A percentile compares a stretch with the other conserved stretches of the same genome.
Evolutionary conservation across 2,329 filamentous ascomycete species (phyloP).

Genomic region (Aspergillus sp.): DNA sequence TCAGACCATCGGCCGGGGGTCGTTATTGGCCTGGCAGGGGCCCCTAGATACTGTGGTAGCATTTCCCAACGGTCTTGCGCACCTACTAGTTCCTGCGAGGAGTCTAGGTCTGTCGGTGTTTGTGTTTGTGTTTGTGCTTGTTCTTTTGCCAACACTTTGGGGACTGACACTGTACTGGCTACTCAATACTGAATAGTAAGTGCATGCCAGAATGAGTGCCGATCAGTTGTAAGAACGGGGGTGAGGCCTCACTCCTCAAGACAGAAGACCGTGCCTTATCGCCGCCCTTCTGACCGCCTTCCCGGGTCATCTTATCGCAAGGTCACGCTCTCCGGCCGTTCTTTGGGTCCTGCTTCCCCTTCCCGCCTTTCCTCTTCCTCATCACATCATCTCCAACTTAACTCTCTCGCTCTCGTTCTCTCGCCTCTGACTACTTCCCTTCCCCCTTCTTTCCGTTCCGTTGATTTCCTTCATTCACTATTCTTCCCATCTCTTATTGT

Average conservation of each 20-base stretch:
- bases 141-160: too few relatives aligned
- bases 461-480: too few relatives aligned
- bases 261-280: constrained; percentile 8
- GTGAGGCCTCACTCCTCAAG: too few relatives aligned
- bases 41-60: neutral
- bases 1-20: constrained; percentile 11
- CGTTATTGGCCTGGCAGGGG: constrained; percentile 5
- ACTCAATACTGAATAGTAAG: too few relatives aligned
- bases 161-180: too few relatives aligned
- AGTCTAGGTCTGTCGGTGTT: neutral
- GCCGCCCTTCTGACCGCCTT: constrained; percentile 36
- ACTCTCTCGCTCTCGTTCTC: neutral
- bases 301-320: constrained; percentile 27
- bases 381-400: constrained; percentile 30
- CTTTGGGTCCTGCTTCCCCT: constrained; percentile 25
- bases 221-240: too few relatives aligned
- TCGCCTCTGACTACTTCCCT: constrained; percentile 3
- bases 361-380: constrained; percentile 19
- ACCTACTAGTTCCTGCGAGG: neutral
- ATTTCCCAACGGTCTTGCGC: neutral
- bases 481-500: too few relatives aligned
- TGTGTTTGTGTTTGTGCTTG: neutral
- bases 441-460: constrained; percentile 3
- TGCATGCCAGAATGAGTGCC: too few relatives aligned
- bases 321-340: constrained; percentile 22